Base-by-base conservation (phyloP, 73 alveolate genomes). In the Vitrella brassicaformis region DNA sequence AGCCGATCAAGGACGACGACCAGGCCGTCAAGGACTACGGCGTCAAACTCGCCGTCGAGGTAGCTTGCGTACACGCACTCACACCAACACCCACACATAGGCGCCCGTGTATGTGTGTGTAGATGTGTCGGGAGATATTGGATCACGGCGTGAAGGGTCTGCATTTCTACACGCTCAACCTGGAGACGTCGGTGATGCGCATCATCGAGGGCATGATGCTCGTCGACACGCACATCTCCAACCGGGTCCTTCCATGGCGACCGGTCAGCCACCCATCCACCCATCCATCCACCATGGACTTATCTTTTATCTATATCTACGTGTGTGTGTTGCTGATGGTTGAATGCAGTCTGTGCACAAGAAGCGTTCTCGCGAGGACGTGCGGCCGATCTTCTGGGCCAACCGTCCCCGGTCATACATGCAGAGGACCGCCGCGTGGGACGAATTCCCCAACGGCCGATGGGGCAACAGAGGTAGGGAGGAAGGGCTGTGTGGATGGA, bases 381-480 rank as follows among this genome's bases (percentile, higher is more conserved):
- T 88, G 66, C 80, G 94, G 47, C 94, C 94, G 28, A 85, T 88
- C 31, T 71, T 75, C 76, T 88, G 94, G 94, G 82, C 89, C n/a
- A 88, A 85, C 72, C 78, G 85, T 47, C 94, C 94, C 8, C 83
- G 84, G 79, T 64, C 85, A 56, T 88, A 88, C 85, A 88, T 88
- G 30, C 86, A 89, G 22, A 68, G 91, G 29, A 85, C 94, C 19
- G n/a, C 31, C 25, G 88, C 56, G 39, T 88, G 94, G 91, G 94
- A 88, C 66, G 94, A 88, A 71, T 88, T 78, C 71, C 94, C 94
- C 47, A 88, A 88, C 72, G 91, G 94, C 18, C 74, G 94, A 75
- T 88, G 94, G 94, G 91, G 94, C 4, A 89, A 47, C 22, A 39
- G 4, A 4, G 56, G 56, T 39, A n/a, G n/a, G n/a, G n/a, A n/a